Base-by-base conservation (phyloP, 1,139 yeast species). In the Wickerhamomyces sp. region DNA sequence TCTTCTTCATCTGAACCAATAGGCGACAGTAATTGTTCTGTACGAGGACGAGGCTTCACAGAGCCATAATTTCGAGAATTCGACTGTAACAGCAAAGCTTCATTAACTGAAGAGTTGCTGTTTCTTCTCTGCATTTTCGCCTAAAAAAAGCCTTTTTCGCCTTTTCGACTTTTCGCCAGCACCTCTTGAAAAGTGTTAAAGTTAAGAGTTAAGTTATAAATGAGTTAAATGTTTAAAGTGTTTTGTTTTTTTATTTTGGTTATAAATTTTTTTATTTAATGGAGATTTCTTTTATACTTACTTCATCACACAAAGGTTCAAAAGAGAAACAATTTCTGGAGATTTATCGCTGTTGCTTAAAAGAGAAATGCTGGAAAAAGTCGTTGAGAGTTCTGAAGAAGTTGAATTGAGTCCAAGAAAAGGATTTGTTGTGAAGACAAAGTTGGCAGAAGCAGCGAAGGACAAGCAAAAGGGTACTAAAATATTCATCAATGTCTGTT, bases 401-500 rank as follows among this genome's bases (percentile, higher is more conserved):
- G 43, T 63, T 31, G 48, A 40, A 16, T 52, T 72, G 5, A 52
- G 62, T 22, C 88, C 89, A 0, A 60, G 52, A 13, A 78, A 86
- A 0, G 80, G 78, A 12, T 82, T 81, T 56, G 92, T 81, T 14
- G 68, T 83, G 31, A 84, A 84, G 57, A 71, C 87, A 1, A 61
- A 68, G 41, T 62, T 80, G 3, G 63, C 18, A 1, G 25, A 30
- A 20, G 35, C 37, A 4, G 38, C 52, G 0, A 21, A 32, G 3
- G 35, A 36, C 13, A 44, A 43, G 10, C 52, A 16, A 54, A 64
- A 33, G 35, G 51, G 76, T 0, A 70, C 78, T 4, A 89, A 89
- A 55, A 74, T 84, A n/a, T 89, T 89, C 58, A 68, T 88, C 39
- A 89, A 89, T 58, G 66, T 87, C 0, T 85, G 95, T 53, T 76